Evolutionary conservation across 805 yeast genomes (phyloP).

Genomic region (Zygosaccharomyces kombuchaensis): DNA sequence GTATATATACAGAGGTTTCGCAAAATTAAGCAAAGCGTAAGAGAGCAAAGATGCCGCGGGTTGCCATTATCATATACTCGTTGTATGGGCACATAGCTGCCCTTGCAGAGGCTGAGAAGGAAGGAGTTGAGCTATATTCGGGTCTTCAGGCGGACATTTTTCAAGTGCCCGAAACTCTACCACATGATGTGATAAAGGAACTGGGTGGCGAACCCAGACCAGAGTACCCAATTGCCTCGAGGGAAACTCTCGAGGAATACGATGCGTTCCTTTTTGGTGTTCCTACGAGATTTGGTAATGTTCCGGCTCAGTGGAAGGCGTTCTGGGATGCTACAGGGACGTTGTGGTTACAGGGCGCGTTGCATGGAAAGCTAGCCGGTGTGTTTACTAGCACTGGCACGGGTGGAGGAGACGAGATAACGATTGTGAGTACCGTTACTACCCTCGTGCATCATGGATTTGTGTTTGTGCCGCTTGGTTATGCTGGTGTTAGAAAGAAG

Average conservation of each 20-base stretch:
- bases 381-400: conserved; percentile 70
- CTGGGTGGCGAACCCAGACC: conserved; percentile 64
- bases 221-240: conserved; percentile 59
- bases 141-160: conserved; percentile 68
- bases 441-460: conserved; percentile 75
- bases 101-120: conserved; percentile 63
- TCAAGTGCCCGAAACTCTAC: conserved; percentile 77
- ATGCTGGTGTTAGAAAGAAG: conserved; percentile 51
- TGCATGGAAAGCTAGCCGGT: conserved; percentile 71
- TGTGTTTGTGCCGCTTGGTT: conserved; percentile 75
- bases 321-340: conserved; percentile 79
- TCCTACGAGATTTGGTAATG: conserved; percentile 80
- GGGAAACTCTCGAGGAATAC: conserved; percentile 55
- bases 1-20: neutral
- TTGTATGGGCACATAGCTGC: conserved; percentile 72
- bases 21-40: neutral
- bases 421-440: conserved; percentile 60
- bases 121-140: conserved; percentile 62
- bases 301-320: conserved; percentile 72
- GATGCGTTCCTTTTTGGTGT: conserved; percentile 83
- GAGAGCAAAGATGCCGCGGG: conserved; percentile 35
- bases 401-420: conserved; percentile 81
- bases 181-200: conserved; percentile 52
- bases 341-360: conserved; percentile 70
- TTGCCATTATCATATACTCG: conserved; percentile 77